These are phyloP conservation scores for Hypoxylon lienhwacheense DNA, from an alignment of 495 filamentous ascomycete genomes.

Conservation along the genomic window DNA sequence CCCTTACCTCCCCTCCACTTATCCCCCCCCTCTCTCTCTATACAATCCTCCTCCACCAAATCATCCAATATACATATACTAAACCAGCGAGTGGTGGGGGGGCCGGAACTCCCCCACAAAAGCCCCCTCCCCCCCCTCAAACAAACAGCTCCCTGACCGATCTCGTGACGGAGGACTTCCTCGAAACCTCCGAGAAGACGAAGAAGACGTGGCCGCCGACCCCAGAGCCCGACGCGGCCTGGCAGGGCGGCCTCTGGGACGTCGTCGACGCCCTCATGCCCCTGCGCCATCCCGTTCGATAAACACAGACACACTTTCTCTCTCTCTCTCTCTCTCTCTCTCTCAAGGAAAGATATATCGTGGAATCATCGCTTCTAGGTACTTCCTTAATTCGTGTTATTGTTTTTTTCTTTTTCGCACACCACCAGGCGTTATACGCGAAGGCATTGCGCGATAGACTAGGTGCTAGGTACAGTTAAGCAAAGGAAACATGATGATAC, in stretches of 20 bases:
- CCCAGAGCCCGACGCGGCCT: conserved; percentile 25
- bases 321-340: not conserved
- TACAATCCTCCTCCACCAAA: not conserved
- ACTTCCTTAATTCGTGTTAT: not conserved
- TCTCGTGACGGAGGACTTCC: conserved; percentile 31
- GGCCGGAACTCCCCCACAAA: too few relatives aligned
- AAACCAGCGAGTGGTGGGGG: conserved; percentile 1
- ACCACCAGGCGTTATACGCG: too few relatives aligned
- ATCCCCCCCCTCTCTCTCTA: not conserved
- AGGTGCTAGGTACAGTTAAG: too few relatives aligned
- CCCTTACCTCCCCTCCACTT: too few relatives aligned
- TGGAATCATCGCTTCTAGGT: not conserved
- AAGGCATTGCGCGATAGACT: too few relatives aligned
- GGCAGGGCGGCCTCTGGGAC: conserved; percentile 36
- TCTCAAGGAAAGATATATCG: too few relatives aligned
- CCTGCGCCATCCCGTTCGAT: too few relatives aligned
- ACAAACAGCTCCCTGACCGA: conserved; percentile 35
- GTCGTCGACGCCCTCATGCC: conserved; percentile 27
- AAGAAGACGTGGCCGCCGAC: conserved; percentile 31
- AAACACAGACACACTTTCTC: not conserved
- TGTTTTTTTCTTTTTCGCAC: too few relatives aligned
- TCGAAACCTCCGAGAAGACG: conserved; percentile 5
- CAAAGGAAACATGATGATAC: too few relatives aligned
- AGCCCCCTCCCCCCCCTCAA: too few relatives aligned
- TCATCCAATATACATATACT: not conserved